These are phyloP conservation scores for Alternaria hordeiaustralica DNA, from an alignment of 2,329 filamentous ascomycete species.

Conservation along the genomic window DNA sequence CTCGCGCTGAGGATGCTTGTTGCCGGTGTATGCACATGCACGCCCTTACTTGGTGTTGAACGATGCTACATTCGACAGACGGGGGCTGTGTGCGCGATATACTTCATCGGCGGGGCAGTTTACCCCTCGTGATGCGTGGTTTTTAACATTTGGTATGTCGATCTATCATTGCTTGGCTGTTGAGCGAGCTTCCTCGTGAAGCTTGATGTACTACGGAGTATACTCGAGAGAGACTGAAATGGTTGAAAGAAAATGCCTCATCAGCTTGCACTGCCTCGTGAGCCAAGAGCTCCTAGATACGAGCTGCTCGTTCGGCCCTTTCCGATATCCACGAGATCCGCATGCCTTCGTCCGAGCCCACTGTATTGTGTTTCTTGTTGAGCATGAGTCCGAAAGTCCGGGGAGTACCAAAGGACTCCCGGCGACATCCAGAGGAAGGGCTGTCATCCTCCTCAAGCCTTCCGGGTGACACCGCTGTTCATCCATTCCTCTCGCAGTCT, in stretches of 20 bases:
- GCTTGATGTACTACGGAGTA: background rate
- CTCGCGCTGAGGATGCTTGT: background rate
- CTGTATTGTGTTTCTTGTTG: background rate
- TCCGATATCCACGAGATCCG: background rate
- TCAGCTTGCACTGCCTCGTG: conserved; percentile 9
- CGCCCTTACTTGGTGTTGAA: background rate
- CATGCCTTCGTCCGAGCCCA: background rate
- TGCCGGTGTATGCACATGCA: background rate
- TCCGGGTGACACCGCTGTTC: conserved; percentile 14
- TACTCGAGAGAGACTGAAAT: background rate
- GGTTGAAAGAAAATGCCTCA: conserved; percentile 5
- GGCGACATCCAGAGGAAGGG: background rate
- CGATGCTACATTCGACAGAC: background rate
- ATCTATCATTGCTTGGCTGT: conserved; percentile 7
- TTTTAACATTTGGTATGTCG: conserved; percentile 1
- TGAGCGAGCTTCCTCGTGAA: conserved; percentile 2
- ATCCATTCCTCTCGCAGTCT: conserved; percentile 23
- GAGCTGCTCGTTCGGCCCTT: background rate
- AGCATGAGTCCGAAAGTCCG: background rate
- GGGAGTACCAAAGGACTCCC: background rate
- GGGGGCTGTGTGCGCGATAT: background rate
- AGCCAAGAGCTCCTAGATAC: background rate
- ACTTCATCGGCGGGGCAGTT: background rate
- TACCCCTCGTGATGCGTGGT: conserved; percentile 10
- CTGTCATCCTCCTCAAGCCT: background rate